Base-by-base conservation (phyloP, 176 grass and related monocot species). In the Avena insularis region DNA sequence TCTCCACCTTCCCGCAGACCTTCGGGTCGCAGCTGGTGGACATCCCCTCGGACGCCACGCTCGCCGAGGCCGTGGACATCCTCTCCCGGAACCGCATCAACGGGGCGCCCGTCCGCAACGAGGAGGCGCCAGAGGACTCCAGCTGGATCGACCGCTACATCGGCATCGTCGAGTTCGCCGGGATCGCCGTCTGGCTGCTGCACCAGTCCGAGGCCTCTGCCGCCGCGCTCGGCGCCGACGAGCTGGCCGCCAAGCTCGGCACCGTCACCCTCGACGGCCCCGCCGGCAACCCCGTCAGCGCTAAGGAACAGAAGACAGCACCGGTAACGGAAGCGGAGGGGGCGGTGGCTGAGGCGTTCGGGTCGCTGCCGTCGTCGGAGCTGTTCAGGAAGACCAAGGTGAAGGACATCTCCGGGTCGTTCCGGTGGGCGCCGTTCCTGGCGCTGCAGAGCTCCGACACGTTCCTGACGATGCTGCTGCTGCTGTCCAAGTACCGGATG, bases 81-180 rank as follows among this genome's bases (percentile, higher is more conserved):
- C 88, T 98, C 31, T 96, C 93, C 46, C 85, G 90, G 66, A 93
- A 94, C 92, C 86, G 91, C 46, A 94, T 98, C 78, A 81, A 94
- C 87, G 92, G 90, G 47, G 96, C 93, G 3, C 96, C 94, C 53
- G 96, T 98, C 36, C 65, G 93, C 72, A 95, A 93, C 91, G 80
- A 93, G 5, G 90, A 98, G 31, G 96, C 96, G 40, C 92, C 92
- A 2, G 93, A 98, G 71, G 93, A 96, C 87, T 89, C 93, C 17
- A 98, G 96, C 85, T 98, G 93, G 96, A 98, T 98, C 86, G 96
- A 98, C 81, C 84, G 87, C 55, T 96, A 96, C 89, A 95, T 98
- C 86, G 96, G 96, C 53, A 94, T 98, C 80, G 90, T 98, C 20
- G 93, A 98, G 86, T 98, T 98, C 90, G 90, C 96, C 31, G 96